Evolutionary conservation across 2,329 filamentous ascomycete species (phyloP).

Genomic region (Aspergillus sp.): DNA sequence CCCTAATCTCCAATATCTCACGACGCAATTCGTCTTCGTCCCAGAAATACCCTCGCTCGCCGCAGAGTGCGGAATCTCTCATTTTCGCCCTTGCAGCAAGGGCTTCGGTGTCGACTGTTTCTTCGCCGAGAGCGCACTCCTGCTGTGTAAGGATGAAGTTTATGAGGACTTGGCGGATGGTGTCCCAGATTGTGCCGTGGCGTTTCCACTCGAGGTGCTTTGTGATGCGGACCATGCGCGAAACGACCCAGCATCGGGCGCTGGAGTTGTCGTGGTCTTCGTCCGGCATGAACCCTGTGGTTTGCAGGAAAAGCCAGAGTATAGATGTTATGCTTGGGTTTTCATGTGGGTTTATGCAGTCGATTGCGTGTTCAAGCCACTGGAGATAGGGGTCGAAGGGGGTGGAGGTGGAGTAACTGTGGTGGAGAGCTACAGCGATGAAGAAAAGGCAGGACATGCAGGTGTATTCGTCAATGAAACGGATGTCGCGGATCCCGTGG

Average conservation of each 20-base stretch:
- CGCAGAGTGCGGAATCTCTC: not conserved
- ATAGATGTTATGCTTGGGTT: constrained; percentile 31
- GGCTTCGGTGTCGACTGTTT: constrained; percentile 21
- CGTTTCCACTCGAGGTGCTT: constrained; percentile 33
- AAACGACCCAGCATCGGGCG: constrained; percentile 33
- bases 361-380: constrained; percentile 28
- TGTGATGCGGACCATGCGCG: constrained; percentile 31
- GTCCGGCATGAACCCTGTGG: constrained; percentile 25
- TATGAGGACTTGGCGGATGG: constrained; percentile 25
- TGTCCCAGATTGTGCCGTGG: constrained; percentile 28
- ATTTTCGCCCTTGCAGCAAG: constrained; percentile 23
- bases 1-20: constrained; percentile 21
- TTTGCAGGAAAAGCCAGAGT: constrained; percentile 31
- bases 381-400: constrained; percentile 29
- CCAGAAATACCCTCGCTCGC: constrained; percentile 21
- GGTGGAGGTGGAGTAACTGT: constrained; percentile 25
- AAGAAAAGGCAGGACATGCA: constrained; percentile 33
- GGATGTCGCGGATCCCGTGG: constrained; percentile 32
- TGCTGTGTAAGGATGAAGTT: constrained; percentile 29
- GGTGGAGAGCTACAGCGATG: constrained; percentile 28
- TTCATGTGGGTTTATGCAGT: constrained; percentile 21
- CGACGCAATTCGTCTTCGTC: constrained; percentile 29
- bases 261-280: constrained; percentile 22
- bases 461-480: constrained; percentile 34
- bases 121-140: constrained; percentile 28